A percentile compares a stretch with the other conserved stretches of the same genome.
These are phyloP conservation scores for Clonostachys sp. DNA, from an alignment of 2,329 filamentous ascomycete species.

Conservation along the genomic window DNA sequence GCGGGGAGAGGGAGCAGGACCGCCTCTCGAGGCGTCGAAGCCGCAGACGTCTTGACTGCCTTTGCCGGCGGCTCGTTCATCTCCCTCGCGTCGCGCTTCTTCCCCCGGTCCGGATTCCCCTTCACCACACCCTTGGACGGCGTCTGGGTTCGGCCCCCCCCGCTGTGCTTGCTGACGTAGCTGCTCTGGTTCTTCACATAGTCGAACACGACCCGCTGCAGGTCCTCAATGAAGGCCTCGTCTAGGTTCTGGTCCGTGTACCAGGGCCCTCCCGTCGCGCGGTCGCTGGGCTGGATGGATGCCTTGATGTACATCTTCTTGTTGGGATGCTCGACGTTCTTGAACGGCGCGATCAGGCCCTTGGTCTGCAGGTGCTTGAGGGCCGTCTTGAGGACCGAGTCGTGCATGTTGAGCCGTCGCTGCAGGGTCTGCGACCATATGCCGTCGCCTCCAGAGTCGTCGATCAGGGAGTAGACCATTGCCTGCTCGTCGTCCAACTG, in stretches of 20 bases:
- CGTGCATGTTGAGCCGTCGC: conserved; percentile 75
- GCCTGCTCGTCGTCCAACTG: conserved; percentile 63
- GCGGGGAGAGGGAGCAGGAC: conserved; percentile 51
- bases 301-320: conserved; percentile 96
- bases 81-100: conserved; percentile 44
- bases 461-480: conserved; percentile 85
- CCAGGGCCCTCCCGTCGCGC: conserved; percentile 91
- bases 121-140: conserved; percentile 54
- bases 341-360: conserved; percentile 81
- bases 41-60: conserved; percentile 13
- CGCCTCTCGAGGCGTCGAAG: conserved; percentile 21
- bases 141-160: conserved; percentile 25
- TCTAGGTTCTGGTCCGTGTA: conserved; percentile 90
- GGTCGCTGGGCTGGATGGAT: conserved; percentile 77
- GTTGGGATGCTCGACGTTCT: conserved; percentile 84
- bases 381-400: conserved; percentile 73
- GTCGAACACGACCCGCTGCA: conserved; percentile 70
- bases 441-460: conserved; percentile 77
- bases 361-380: conserved; percentile 81
- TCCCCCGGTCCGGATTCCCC: conserved; percentile 37
- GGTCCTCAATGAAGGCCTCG: conserved; percentile 76
- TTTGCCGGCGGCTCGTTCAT: conserved; percentile 22
- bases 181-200: conserved; percentile 70
- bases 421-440: conserved; percentile 90
- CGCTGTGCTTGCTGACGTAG: conserved; percentile 41